Base-by-base conservation (phyloP, 192 early-diverging fungal species). In the Thoreauomyces humboldtii region DNA sequence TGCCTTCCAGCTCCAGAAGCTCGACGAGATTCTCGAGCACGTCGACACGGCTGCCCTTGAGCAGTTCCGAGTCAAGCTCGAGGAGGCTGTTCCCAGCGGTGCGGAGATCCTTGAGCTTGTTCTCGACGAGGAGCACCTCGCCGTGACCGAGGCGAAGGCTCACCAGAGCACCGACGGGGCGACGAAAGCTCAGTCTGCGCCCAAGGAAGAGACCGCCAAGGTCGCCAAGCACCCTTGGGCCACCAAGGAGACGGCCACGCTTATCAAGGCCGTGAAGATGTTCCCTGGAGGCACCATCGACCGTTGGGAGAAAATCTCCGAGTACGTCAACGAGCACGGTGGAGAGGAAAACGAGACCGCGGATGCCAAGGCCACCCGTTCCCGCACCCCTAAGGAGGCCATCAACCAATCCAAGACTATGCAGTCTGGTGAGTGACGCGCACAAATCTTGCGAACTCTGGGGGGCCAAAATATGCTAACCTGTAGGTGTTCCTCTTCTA, bases 211-310 rank as follows among this genome's bases (percentile, higher is more conserved):
- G 32, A 54, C 38, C 43, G 50, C 27, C 1, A 68, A 68, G 36
- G 2, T 52, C 28, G 63, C 67, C 32, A 78, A 76, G 43, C 56
- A 61, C 17, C 32, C 70, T 27, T 93, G 91, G 91, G 67, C 78
- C 0, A 70, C 86, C 2, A 86, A 92, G 65, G 90, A 93, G 69
- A 71, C 83, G 11, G 79, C 83, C 3, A 61, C 85, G 2, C 73
- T 93, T 15, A 90, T 91, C 72, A 92, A 91, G 65, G 90, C 88
- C 17, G 76, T 86, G 42, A 92, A 92, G 58, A 81, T 86, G 67
- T 91, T 87, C 65, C 91, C 90, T 14, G 88, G 89, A 22, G 91
- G 91, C 17, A 88, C 87, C 12, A 73, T 80, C 24, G 71, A 81
- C 32, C 80, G 86, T 19, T 93, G 92, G 92, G 85, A 88, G 41